phyloP scores from a whole-genome alignment of 306 rosid species.

The Trifolium pratense region DNA sequence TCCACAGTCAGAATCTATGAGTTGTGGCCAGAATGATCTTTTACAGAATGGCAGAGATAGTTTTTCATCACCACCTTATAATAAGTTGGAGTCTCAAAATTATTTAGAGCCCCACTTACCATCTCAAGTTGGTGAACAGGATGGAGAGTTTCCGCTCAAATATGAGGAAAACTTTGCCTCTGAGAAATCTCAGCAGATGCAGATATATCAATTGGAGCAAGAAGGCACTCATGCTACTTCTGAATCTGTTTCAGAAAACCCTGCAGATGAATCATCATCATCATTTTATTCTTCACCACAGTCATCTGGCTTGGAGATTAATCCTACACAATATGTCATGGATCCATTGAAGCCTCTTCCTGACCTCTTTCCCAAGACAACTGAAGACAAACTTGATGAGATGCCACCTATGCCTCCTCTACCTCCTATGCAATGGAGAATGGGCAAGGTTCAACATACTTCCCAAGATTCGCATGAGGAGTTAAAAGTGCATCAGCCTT shows the following conservation, averaged over 20 bases:
- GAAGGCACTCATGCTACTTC: constrained; percentile 48
- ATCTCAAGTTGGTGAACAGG: constrained; percentile 52
- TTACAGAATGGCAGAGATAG: constrained; percentile 38
- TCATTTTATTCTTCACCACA: constrained; percentile 45
- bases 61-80: constrained; percentile 43
- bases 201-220: constrained; percentile 38
- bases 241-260: constrained; percentile 43
- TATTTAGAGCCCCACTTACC: constrained; percentile 41
- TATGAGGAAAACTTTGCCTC: constrained; percentile 47
- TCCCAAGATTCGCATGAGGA: constrained; percentile 49
- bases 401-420: constrained; percentile 98
- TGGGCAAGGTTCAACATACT: constrained; percentile 64
- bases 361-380: constrained; percentile 47
- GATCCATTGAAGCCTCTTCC: constrained; percentile 56
- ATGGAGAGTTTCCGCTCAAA: constrained; percentile 43
- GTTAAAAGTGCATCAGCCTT: constrained; percentile 45
- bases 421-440: constrained; percentile 99
- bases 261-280: constrained; percentile 45
- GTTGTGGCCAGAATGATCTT: constrained; percentile 42
- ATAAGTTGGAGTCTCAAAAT: constrained; percentile 47
- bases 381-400: constrained; percentile 62
- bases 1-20: constrained; percentile 44
- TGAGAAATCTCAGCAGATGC: constrained; percentile 47
- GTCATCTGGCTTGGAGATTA: constrained; percentile 50
- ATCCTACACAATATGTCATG: constrained; percentile 38